Base-by-base conservation (phyloP, 1,139 yeast genomes). In the Scheffersomyces cryptocercus region DNA sequence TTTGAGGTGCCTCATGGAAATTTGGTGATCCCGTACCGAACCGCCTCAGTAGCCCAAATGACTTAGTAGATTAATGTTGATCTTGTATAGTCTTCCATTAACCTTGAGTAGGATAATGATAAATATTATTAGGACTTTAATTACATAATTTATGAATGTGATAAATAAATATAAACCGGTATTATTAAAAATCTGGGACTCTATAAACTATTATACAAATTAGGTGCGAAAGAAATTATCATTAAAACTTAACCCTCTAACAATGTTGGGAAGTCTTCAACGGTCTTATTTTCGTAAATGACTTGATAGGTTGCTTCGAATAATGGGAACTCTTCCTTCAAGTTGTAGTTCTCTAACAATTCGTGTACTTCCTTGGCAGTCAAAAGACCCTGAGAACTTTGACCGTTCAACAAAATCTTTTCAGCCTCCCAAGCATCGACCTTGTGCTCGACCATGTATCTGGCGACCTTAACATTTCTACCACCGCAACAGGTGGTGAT, bases 401-500 rank as follows among this genome's bases (percentile, higher is more conserved):
- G 97, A 42, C 98, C 98, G 62, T 90, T 88, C 58, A 91, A 76
- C 55, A 90, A 73, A 54, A 75, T 86, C 68, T 79, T 81, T 72
- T 91, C 98, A 48, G 95, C 87, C 57, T 83, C 89, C 65, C 77
- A 75, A 36, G 96, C 91, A 53, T 78, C 70, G 54, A 82, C 85
- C 44, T 83, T 82, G 51, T 87, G 72, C 64, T 81, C 77, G 46
- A 88, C 84, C 88, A 82, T 86, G 62, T 75, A 84, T 56, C 77
- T 81, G 46, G 95, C 98, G 50, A 91, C 95, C 65, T 85, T 82
- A 59, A 87, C 95, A 70, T 91, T 91, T 73, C 98, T 81, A 59
- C 98, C 98, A 56, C 97, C 97, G 14, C 95, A 83, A 70, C 98
- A 91, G 29, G 98, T 89, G 44, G 98, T 91, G 68, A 91, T 90